Base-by-base conservation (phyloP, 352 stramenopile genomes). In the Phytophthora sansomeana region DNA sequence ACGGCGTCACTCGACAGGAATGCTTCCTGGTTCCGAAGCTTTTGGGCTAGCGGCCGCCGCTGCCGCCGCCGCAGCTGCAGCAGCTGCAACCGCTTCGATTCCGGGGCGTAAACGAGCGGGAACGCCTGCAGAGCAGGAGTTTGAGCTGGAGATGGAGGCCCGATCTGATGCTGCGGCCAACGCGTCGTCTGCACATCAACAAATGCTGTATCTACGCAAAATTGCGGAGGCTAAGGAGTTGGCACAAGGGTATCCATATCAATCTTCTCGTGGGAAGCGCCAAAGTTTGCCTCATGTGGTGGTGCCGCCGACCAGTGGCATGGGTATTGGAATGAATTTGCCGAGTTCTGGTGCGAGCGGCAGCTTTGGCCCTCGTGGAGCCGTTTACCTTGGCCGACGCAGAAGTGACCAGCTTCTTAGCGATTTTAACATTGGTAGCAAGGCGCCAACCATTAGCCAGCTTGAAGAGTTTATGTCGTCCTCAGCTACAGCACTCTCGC, bases 221-320 rank as follows among this genome's bases (percentile, higher is more conserved):
- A 51, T 73, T 2, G 51, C 66, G 3, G 64, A 76, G 32, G 52
- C 65, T 5, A 77, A 76, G 30, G 69, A 77, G 4, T 42, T 72
- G 26, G 26, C 57, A 6, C 46, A 77, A 10, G 58, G 57, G 7
- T 55, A 69, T 50, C 35, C 65, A 4, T 77, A 72, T 24, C 51
- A 61, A 42, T 10, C 60, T 14, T 38, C 38, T 13, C 63, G 63
- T 26, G 72, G 68, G 14, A 87, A 87, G 26, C 75, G 72, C 11
- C 80, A 83, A 26, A 86, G 75, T 54, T 55, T 82, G 10, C 77
- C 75, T 39, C 71, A 80, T 41, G 72, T 81, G 33, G 72, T 81
- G 33, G 28, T 84, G 24, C 63, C 60, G 3, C 71, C 70, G 9
- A 36, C 58, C 0, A 56, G 70, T 42, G 53, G 56, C 2, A 53